Conservation (phyloP, 1,139 yeast genomes). For the Lodderomyces metapsilosis region DNA sequence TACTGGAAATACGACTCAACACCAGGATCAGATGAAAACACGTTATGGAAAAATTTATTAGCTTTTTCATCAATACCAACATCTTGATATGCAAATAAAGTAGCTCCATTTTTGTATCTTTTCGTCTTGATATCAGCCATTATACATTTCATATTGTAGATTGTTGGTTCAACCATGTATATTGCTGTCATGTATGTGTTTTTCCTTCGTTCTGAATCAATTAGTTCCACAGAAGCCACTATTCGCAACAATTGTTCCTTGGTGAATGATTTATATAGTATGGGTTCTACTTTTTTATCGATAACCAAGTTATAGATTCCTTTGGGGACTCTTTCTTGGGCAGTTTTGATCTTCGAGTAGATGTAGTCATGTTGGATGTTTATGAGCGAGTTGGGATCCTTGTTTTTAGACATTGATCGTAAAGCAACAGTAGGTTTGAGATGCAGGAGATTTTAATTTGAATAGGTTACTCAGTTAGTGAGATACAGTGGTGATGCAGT, state of each 20-base stretch:
- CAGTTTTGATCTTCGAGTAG: slow-evolving; percentile 32
- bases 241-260: slow-evolving; percentile 40
- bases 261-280: slow-evolving; percentile 33
- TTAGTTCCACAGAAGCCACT: slow-evolving; percentile 41
- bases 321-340: slow-evolving; percentile 27
- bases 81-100: slow-evolving; percentile 32
- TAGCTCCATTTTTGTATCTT: slow-evolving; percentile 40
- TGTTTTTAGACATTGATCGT: slow-evolving; percentile 18
- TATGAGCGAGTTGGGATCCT: slow-evolving; percentile 34
- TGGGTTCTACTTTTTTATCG: slow-evolving; percentile 37
- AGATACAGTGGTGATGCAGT: too few species aligned
- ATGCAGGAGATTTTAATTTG: too few species aligned
- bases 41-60: slow-evolving; percentile 24
- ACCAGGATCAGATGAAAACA: slow-evolving; percentile 32
- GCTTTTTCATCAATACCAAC: slow-evolving; percentile 24
- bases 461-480: too few species aligned
- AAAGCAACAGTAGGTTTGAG: not conserved
- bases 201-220: slow-evolving; percentile 35
- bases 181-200: slow-evolving; percentile 43
- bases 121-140: slow-evolving; percentile 40
- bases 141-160: slow-evolving; percentile 41
- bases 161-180: slow-evolving; percentile 38
- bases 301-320: slow-evolving; percentile 38
- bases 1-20: slow-evolving; percentile 31
- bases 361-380: slow-evolving; percentile 37